Evolutionary conservation across 1,284 basidiomycete species (phyloP), one percentile per base, ranked within the genome.

Genomic region (Cryptococcus amylolentus): DNA sequence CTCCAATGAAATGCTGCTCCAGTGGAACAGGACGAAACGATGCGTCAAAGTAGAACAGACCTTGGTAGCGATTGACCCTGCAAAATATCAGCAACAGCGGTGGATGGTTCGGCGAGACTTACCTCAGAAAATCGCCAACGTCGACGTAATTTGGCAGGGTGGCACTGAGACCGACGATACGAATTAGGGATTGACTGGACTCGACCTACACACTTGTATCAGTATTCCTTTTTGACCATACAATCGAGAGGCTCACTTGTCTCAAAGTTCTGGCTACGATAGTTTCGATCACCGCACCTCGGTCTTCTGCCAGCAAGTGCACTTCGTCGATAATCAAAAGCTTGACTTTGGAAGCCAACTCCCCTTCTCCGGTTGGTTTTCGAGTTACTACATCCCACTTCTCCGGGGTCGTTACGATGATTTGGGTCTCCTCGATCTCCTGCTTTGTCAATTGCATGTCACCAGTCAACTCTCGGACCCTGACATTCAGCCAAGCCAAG

Each of bases 361-460:
- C 94, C 13, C 94, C 94, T 76, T 98, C 94, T 7, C 95, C 94
- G 0, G 90, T 92, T 0, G 95, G 93, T 73, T 97, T 98, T 58
- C 96, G 83, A 7, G 96, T 99, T 1, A 98, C 96, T 0, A 99
- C 96, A 67, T 99, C 96, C 96, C 96, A 99, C 77, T 99, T 99
- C 74, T 99, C 96, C 0, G 96, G 96, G 1, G 96, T 99, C 0
- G 96, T 99, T 12, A 99, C 93, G 60, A 99, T 98, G 56, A 99
- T 89, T 72, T 98, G 96, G 14, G 96, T 99, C 74, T 91, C 88
- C 3, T 88, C 88, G 60, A 99, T 95, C 77, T 98, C 95, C 35
- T 86, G 84, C 70, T 89, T 88, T 2, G 96, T 95, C 73, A 99
- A 79, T 74, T 98, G 96, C 94, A 98, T 98, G 72, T 99, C 96